Conservation (phyloP, 176 grass and related monocot genomes). For the Avena eriantha region DNA sequence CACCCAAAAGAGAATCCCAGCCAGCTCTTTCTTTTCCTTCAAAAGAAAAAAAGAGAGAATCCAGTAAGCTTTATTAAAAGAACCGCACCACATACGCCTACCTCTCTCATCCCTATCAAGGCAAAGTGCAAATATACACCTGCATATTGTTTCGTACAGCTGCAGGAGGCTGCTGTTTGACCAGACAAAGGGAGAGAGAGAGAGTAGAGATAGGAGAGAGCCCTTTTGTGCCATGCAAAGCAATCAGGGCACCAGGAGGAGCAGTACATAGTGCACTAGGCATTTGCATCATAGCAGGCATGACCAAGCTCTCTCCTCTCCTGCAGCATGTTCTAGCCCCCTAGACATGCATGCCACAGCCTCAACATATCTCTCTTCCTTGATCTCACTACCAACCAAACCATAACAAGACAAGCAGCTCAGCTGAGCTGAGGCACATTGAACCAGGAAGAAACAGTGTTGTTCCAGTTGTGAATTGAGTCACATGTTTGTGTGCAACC, state of each 20-base stretch:
- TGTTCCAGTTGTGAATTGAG: constrained; percentile 26
- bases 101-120: constrained; percentile 52
- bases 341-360: constrained; percentile 45
- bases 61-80: constrained; percentile 65
- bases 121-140: constrained; percentile 58
- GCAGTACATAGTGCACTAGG: constrained; percentile 48
- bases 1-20: constrained; percentile 54
- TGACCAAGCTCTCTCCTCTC: constrained; percentile 42
- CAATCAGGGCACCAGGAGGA: constrained; percentile 40
- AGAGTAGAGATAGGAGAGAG: background rate
- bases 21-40: background rate
- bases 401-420: constrained; percentile 50
- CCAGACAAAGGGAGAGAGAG: constrained; percentile 43
- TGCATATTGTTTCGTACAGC: constrained; percentile 53
- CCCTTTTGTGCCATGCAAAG: constrained; percentile 71
- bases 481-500: constrained; percentile 35
- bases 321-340: constrained; percentile 46
- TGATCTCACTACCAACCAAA: constrained; percentile 51
- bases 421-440: constrained; percentile 23
- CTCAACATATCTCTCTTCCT: constrained; percentile 30
- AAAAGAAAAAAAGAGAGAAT: constrained; percentile 44
- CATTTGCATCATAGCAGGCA: constrained; percentile 59
- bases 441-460: constrained; percentile 25
- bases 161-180: constrained; percentile 59
- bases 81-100: constrained; percentile 39